Evolutionary conservation across 352 stramenopile species (phyloP).

Genomic region (Pythium brachiatum): DNA sequence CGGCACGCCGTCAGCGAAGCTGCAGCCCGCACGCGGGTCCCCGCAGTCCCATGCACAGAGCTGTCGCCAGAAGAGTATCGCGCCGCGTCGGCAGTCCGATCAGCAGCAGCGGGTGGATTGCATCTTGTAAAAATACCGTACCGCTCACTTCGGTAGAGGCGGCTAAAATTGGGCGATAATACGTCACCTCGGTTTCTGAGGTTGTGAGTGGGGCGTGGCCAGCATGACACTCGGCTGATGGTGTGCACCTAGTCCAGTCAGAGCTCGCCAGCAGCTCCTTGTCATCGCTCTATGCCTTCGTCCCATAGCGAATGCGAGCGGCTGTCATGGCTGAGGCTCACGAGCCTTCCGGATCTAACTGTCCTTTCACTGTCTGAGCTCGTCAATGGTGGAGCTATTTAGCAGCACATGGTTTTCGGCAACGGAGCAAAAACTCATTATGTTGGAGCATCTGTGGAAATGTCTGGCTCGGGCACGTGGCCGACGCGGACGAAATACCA

Average conservation of each 20-base stretch:
- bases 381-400: too few species aligned
- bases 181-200: not conserved
- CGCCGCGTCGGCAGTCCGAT: not conserved
- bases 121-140: not conserved
- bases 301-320: not conserved
- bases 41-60: not conserved
- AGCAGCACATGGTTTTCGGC: too few species aligned
- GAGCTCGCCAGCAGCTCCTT: not conserved
- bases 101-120: too few species aligned
- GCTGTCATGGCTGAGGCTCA: not conserved
- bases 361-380: too few species aligned
- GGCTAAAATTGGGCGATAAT: not conserved
- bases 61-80: not conserved
- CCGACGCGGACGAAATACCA: too few species aligned
- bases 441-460: too few species aligned
- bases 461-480: too few species aligned
- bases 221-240: not conserved
- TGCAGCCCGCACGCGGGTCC: not conserved
- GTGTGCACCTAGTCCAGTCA: not conserved
- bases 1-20: not conserved
- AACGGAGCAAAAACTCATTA: too few species aligned
- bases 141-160: not conserved
- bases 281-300: not conserved
- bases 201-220: not conserved
- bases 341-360: not conserved